Percentiles rank a stretch among this genome's conserved stretches.
Conservation (phyloP, 768 basidiomycete species). For the Leccinum imitatum region DNA sequence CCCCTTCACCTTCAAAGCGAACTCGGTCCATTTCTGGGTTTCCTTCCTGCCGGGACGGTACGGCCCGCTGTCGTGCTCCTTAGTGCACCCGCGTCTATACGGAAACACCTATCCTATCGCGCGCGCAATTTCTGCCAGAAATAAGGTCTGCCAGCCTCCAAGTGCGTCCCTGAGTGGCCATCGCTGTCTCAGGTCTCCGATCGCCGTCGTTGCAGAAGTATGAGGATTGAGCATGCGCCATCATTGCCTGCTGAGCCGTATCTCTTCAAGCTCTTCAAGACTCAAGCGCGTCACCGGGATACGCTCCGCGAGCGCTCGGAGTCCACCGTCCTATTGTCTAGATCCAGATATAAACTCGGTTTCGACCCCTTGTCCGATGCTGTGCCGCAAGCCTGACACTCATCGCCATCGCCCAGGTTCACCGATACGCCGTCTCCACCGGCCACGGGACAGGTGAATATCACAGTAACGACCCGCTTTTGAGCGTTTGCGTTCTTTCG, state of each 20-base stretch:
- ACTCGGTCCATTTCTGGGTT: background rate
- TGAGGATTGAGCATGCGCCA: background rate
- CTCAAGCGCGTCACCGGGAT: slow-evolving; percentile 23
- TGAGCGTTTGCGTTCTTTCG: slow-evolving; percentile 9
- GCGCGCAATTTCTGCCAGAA: slow-evolving; percentile 11
- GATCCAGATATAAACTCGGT: background rate
- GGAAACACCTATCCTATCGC: slow-evolving; percentile 25
- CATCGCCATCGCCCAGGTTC: background rate
- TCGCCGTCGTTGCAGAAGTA: slow-evolving; percentile 1
- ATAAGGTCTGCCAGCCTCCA: slow-evolving; percentile 5
- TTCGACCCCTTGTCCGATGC: background rate
- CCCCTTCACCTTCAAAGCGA: slow-evolving; percentile 11
- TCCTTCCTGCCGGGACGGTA: background rate
- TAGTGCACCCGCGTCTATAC: slow-evolving; percentile 4
- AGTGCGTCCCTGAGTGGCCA: background rate
- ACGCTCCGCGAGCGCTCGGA: slow-evolving; percentile 24
- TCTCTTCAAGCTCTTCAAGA: slow-evolving; percentile 29
- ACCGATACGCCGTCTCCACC: background rate
- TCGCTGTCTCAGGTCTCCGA: background rate
- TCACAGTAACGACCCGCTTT: slow-evolving; percentile 28
- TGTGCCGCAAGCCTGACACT: background rate
- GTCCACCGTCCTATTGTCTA: slow-evolving; percentile 1
- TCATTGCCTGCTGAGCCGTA: slow-evolving; percentile 12
- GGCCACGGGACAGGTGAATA: slow-evolving; percentile 24
- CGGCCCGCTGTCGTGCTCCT: background rate